Percentiles rank a stretch among this genome's conserved stretches.
These are phyloP conservation scores for Erysimum cheiri DNA, from an alignment of 441 rosid species.

Conservation along the genomic window DNA sequence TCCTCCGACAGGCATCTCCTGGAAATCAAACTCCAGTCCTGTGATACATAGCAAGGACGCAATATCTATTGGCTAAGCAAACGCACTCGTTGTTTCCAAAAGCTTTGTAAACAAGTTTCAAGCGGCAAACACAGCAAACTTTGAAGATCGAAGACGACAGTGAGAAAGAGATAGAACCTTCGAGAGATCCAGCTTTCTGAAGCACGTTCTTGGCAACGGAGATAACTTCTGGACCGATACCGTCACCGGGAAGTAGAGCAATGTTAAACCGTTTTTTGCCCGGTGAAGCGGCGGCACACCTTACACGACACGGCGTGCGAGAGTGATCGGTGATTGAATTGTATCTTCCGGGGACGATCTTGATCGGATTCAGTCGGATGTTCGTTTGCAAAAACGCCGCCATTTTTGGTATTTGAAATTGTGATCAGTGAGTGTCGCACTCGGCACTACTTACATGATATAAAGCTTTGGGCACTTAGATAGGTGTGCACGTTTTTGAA, in stretches of 20 bases:
- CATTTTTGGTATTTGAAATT: constrained; percentile 46
- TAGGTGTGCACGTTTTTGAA: constrained; percentile 42
- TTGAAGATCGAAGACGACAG: neutral
- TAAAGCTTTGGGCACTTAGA: neutral
- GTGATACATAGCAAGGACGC: constrained; percentile 31
- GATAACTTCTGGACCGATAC: constrained; percentile 88
- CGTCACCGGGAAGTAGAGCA: constrained; percentile 91
- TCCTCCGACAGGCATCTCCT: constrained; percentile 93
- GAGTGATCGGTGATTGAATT: constrained; percentile 36
- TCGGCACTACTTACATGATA: neutral
- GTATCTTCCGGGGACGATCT: constrained; percentile 30
- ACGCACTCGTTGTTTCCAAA: neutral
- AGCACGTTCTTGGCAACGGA: constrained; percentile 76
- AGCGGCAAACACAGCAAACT: neutral
- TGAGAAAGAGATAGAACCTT: constrained; percentile 55
- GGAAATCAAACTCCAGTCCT: constrained; percentile 78
- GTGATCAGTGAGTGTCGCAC: neutral
- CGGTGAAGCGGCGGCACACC: constrained; percentile 57
- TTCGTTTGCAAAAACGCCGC: constrained; percentile 53
- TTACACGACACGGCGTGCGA: constrained; percentile 42
- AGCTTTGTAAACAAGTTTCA: neutral
- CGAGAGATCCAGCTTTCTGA: constrained; percentile 68
- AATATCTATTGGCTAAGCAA: neutral
- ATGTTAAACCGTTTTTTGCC: constrained; percentile 59
- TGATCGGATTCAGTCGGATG: constrained; percentile 30